phyloP scores from a whole-genome alignment of 352 stramenopile genomes.

The Pythium plurisporium region DNA sequence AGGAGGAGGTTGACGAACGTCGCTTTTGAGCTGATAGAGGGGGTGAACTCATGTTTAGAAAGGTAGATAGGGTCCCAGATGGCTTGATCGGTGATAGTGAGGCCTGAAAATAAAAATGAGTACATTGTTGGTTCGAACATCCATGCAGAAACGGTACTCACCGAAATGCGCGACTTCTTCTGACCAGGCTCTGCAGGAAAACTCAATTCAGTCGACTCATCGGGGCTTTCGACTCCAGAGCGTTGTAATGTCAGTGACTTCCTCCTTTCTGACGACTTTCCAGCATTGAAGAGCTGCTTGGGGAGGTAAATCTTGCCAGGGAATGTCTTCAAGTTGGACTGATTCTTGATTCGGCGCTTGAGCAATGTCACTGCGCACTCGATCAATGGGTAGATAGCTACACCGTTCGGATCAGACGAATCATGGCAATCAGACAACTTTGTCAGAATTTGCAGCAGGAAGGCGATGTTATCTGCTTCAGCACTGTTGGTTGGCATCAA shows the following conservation, averaged over 20 bases:
- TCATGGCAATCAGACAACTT: slow-evolving; percentile 77
- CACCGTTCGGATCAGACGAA: slow-evolving; percentile 29
- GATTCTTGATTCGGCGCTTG: slow-evolving; percentile 84
- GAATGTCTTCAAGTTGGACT: slow-evolving; percentile 79
- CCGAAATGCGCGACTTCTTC: slow-evolving; percentile 36
- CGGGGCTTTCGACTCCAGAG: not conserved
- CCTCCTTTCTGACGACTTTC: slow-evolving; percentile 11
- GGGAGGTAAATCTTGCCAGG: slow-evolving; percentile 81
- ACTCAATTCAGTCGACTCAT: not conserved
- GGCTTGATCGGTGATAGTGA: slow-evolving; percentile 77
- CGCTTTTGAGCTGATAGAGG: slow-evolving; percentile 52
- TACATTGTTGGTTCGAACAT: too few relatives aligned
- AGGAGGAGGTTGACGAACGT: slow-evolving; percentile 24
- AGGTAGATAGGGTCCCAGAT: slow-evolving; percentile 41
- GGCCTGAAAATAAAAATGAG: slow-evolving; percentile 26
- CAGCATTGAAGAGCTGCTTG: slow-evolving; percentile 51
- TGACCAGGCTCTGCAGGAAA: not conserved
- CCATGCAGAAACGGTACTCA: slow-evolving; percentile 30
- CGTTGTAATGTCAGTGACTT: not conserved
- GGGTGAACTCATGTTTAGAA: slow-evolving; percentile 61
- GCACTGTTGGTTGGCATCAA: slow-evolving; percentile 48
- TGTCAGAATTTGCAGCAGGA: slow-evolving; percentile 77
- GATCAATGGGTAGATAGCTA: slow-evolving; percentile 60
- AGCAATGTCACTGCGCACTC: slow-evolving; percentile 51
- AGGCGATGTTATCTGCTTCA: slow-evolving; percentile 79